phyloP scores from a whole-genome alignment of 176 grass and related monocot genomes.

The Microstegium vimineum region DNA sequence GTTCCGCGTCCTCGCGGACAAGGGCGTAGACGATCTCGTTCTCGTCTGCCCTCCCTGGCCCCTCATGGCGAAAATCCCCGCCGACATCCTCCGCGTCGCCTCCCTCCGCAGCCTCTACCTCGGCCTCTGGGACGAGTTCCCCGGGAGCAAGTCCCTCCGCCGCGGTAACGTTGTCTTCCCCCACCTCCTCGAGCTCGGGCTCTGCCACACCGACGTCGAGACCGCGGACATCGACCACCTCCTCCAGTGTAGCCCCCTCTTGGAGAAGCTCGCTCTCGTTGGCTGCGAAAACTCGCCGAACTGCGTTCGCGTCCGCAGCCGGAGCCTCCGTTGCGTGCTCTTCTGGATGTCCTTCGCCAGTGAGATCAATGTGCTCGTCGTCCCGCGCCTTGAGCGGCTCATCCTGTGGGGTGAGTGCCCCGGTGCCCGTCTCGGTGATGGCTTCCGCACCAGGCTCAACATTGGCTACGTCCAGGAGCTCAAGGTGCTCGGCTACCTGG shows the following conservation, averaged over 20 bases:
- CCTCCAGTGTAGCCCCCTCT: slow-evolving; percentile 19
- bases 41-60: slow-evolving; percentile 8
- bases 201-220: slow-evolving; percentile 14
- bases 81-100: neutral
- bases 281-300: neutral
- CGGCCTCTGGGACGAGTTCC: slow-evolving; percentile 16
- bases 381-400: slow-evolving; percentile 28
- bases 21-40: slow-evolving; percentile 12
- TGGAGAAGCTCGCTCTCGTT: slow-evolving; percentile 37
- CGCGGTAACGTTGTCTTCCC: neutral
- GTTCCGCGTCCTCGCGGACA: slow-evolving; percentile 17
- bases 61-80: neutral
- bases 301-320: neutral
- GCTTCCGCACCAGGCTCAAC: slow-evolving; percentile 12
- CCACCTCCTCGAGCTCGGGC: slow-evolving; percentile 21
- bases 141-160: neutral
- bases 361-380: neutral
- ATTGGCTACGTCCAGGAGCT: slow-evolving; percentile 17
- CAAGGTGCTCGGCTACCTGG: slow-evolving; percentile 29
- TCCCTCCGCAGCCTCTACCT: slow-evolving; percentile 35
- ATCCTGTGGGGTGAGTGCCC: slow-evolving; percentile 7
- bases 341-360: slow-evolving; percentile 7
- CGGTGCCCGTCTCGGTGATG: neutral
- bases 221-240: slow-evolving; percentile 14
- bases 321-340: slow-evolving; percentile 16